Base-by-base conservation (phyloP, 805 yeast species). In the Candida takata region DNA sequence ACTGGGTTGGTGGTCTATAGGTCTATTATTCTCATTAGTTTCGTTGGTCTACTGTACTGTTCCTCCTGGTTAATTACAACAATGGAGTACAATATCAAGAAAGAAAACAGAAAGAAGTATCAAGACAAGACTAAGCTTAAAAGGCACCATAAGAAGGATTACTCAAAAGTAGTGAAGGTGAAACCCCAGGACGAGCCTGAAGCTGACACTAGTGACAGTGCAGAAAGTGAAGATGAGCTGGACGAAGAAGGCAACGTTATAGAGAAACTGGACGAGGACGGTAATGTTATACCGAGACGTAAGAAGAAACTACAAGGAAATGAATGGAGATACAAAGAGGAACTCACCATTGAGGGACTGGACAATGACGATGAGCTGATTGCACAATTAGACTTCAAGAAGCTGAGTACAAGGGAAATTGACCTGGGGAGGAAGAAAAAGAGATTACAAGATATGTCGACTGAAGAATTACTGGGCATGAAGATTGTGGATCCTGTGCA, bases 101-200 rank as follows among this genome's bases (percentile, higher is more conserved):
- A 53, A 26, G 70, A 64, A 41, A 64, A 64, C 41, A 48, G 69
- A 9, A 63, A 60, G 54, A 62, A 60, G 48, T 65, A 62, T 39
- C 64, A 58, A 36, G 70, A 65, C 36, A 64, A 62, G 41, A 55
- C 60, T 21, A 57, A 54, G 34, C 52, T 62, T 10, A 65, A 65
- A 37, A 48, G 61, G 5, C 58, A 52, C 15, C 70, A 65, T 45
- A 33, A 63, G 58, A 33, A 63, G 56, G 37, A 61, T 58, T 46
- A 65, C 50, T 42, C 55, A 46, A 43, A 64, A 55, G 51, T 64
- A 5, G 47, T 54, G 20, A 51, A 51, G 29, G 24, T n/a, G 14
- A 27, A 27, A 3, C 11, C 8, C 8, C 24, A 29, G 11, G 21
- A 24, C 8, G 21, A 14, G 12, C 29, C 21, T 3, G 25, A 31